Conservation (phyloP, 2,329 filamentous ascomycete species). For the Thelonectria rubi region DNA sequence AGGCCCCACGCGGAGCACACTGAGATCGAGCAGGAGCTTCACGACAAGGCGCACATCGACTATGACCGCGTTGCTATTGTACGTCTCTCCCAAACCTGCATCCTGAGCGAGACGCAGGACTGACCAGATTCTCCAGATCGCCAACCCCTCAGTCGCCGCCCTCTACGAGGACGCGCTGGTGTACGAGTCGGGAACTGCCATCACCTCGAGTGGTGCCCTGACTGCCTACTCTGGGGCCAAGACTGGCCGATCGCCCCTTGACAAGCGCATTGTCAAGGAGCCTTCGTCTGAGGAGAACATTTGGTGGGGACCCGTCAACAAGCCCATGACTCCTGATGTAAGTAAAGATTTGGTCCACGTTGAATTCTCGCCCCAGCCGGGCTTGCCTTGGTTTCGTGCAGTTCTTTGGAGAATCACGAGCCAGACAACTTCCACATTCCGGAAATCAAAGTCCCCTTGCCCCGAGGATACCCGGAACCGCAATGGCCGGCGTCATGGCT, state of each 20-base stretch:
- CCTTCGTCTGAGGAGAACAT: constrained; percentile 87
- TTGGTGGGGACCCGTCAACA: constrained; percentile 99
- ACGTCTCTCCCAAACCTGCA: constrained; percentile 49
- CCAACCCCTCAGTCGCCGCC: constrained; percentile 93
- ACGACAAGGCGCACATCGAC: constrained; percentile 98
- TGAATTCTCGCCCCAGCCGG: constrained; percentile 16
- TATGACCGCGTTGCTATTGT: constrained; percentile 98
- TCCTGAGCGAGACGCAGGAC: not conserved
- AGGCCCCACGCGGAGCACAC: constrained; percentile 90
- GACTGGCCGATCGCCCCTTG: constrained; percentile 94
- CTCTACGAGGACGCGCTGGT: constrained; percentile 98
- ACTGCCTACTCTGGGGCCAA: constrained; percentile 98
- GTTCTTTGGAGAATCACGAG: constrained; percentile 34
- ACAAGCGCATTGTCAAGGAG: constrained; percentile 98
- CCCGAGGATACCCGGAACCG: constrained; percentile 42
- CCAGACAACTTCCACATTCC: constrained; percentile 31
- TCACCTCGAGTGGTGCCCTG: constrained; percentile 93
- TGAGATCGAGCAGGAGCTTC: constrained; percentile 96
- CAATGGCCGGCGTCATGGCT: constrained; percentile 38
- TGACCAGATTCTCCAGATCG: constrained; percentile 59
- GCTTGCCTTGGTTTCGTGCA: constrained; percentile 15
- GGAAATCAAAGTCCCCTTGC: constrained; percentile 37
- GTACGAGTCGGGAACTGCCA: constrained; percentile 97
- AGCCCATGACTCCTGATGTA: constrained; percentile 97
- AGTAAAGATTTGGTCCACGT: constrained; percentile 30